These are phyloP conservation scores for Ascodesmis nigricans DNA, from an alignment of 495 filamentous ascomycete genomes.

Conservation along the genomic window DNA sequence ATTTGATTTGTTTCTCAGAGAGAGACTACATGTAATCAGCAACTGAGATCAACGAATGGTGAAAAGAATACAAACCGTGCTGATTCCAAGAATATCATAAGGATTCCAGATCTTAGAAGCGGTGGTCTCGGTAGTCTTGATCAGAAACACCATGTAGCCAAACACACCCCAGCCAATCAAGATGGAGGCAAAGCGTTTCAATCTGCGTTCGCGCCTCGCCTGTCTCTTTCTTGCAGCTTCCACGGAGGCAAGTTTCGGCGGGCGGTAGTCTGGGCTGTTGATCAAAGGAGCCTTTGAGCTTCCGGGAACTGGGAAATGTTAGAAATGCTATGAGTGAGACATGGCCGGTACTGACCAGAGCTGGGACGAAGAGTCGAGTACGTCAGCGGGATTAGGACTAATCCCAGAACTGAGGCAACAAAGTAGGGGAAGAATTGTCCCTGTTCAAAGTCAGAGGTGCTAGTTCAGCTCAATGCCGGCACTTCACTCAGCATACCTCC, in stretches of 20 bases:
- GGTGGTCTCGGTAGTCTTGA: conserved; percentile 33
- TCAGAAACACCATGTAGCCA: conserved; percentile 81
- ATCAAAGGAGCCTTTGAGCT: conserved; percentile 39
- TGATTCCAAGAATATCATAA: conserved; percentile 74
- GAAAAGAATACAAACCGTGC: conserved; percentile 35
- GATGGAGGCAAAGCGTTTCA: conserved; percentile 66
- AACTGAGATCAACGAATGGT: not conserved
- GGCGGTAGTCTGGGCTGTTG: conserved; percentile 47
- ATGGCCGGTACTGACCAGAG: conserved; percentile 11
- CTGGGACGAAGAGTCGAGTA: conserved; percentile 33
- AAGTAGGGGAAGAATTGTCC: conserved; percentile 99
- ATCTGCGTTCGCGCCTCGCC: conserved; percentile 66
- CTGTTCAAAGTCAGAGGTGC: conserved; percentile 24
- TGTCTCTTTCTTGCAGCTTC: conserved; percentile 68
- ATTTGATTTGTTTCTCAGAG: conserved; percentile 74
- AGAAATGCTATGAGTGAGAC: conserved; percentile 30
- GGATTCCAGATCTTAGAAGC: conserved; percentile 69
- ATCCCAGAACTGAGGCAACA: conserved; percentile 67
- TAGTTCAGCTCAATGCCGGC: conserved; percentile 1
- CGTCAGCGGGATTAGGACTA: conserved; percentile 78
- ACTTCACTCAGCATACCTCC: conserved; percentile 30
- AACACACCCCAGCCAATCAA: conserved; percentile 61
- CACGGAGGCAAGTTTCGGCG: conserved; percentile 62
- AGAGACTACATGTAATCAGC: conserved; percentile 38
- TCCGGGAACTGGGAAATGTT: conserved; percentile 29